These are phyloP conservation scores for Uronychia binucleata DNA, from an alignment of 73 alveolate species.

Conservation along the genomic window DNA sequence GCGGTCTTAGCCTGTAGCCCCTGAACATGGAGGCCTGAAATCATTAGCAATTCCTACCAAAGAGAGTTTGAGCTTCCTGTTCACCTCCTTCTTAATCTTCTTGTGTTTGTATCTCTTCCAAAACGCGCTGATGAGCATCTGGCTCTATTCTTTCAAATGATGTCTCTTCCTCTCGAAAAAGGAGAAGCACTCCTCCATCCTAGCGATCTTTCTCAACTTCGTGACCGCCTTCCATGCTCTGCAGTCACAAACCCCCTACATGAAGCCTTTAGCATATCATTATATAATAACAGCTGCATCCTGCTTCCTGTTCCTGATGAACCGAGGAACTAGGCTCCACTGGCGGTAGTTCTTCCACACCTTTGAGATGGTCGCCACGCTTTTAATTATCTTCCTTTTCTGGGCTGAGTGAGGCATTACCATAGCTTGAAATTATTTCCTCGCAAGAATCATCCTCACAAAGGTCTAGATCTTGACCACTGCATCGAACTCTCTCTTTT, in stretches of 20 bases:
- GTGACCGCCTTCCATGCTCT: background rate
- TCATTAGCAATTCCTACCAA: background rate
- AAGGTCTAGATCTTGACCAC: background rate
- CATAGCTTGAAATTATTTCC: background rate
- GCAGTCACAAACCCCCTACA: background rate
- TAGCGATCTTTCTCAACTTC: too few species aligned
- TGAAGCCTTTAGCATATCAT: background rate
- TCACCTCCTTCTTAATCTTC: background rate
- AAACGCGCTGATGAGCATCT: background rate
- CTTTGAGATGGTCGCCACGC: background rate
- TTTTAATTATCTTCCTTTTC: background rate
- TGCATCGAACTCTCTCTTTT: background rate
- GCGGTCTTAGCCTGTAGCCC: background rate
- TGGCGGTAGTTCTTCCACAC: background rate
- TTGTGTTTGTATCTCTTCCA: background rate
- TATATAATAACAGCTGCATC: background rate
- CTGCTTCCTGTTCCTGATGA: background rate
- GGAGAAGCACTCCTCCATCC: background rate
- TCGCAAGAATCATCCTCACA: background rate
- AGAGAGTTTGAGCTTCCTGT: background rate
- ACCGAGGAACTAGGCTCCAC: background rate
- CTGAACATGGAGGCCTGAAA: background rate
- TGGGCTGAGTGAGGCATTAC: background rate
- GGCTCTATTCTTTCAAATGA: background rate
- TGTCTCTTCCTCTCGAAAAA: background rate